Evolutionary conservation across 1,284 basidiomycete species (phyloP).

Genomic region (Acaromyces ingoldii): DNA sequence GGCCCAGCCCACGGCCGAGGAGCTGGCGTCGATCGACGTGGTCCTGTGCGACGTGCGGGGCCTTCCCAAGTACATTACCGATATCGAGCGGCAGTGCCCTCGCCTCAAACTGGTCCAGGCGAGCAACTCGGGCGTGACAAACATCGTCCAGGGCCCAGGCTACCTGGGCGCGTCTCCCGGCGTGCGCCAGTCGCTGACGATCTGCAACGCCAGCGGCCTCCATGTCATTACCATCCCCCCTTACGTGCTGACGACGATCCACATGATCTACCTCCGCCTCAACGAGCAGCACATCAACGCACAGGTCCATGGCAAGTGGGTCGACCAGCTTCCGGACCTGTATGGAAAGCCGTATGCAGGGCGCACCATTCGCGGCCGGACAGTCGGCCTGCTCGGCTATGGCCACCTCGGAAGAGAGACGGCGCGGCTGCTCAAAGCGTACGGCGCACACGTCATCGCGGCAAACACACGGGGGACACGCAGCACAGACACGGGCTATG

Average conservation of each 20-base stretch:
- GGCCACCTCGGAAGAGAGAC: too few species aligned
- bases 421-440: too few species aligned
- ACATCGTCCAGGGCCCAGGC: too few species aligned
- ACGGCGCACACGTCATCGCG: too few species aligned
- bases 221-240: slow-evolving; percentile 3
- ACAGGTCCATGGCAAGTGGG: not conserved
- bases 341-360: not conserved
- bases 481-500: too few species aligned
- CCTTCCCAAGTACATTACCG: not conserved
- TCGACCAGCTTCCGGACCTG: not conserved
- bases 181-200: too few species aligned
- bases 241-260: not conserved
- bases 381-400: too few species aligned
- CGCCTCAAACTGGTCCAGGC: not conserved
- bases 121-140: not conserved
- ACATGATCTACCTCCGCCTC: slow-evolving; percentile 1
- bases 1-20: not conserved
- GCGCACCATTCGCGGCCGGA: too few species aligned
- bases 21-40: not conserved
- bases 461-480: too few species aligned
- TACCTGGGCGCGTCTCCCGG: too few species aligned
- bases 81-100: not conserved
- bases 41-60: not conserved
- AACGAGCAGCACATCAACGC: not conserved
- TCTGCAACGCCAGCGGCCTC: not conserved